Base-by-base conservation (phyloP, 2,329 filamentous ascomycete species). In the Aureobasidium lini region DNA sequence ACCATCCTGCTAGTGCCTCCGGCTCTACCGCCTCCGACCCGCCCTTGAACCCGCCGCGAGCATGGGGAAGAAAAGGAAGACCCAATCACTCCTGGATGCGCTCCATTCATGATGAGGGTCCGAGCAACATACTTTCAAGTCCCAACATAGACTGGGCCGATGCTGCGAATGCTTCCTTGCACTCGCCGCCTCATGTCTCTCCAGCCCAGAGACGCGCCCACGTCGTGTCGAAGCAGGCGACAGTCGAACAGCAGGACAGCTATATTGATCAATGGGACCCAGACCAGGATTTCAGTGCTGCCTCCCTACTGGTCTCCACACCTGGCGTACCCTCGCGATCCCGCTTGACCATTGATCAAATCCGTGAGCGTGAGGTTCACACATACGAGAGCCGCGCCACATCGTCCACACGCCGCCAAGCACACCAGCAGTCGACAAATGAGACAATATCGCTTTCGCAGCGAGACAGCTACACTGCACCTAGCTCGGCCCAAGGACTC, bases 61-160 rank as follows among this genome's bases (percentile, higher is more conserved):
- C 73, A 62, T 80, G 78, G 78, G 78, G 77, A n/a, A 67, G 75
- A 58, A 78, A 76, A 65, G 73, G 69, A 29, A 72, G 73, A 59
- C 65, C 69, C 9, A 70, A 66, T 47, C 69, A 69, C 28, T 70
- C 76, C 62, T 79, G 76, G 76, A 68, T 77, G 65, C 66, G 72
- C n/a, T 66, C 70, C 43, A 73, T 76, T 49, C 16, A 60, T 32
- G 13, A 39, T 15, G 18, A 53, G 6, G 8, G 44, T 10, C 64
- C 62, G 28, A 46, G 61, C 34, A 66, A 64, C 18, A 61, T 64
- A n/a, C 65, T 68, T 37, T 59, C 63, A 5, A 60, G 63, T 40
- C 59, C 53, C 9, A 40, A 59, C 4, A 60, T 66, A 18, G 64
- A 72, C 39, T 69, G 66, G 67, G 62, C 62, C 34, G 63, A 64